phyloP scores from a whole-genome alignment of 805 yeast genomes.

The Lipomyces oligophaga region DNA sequence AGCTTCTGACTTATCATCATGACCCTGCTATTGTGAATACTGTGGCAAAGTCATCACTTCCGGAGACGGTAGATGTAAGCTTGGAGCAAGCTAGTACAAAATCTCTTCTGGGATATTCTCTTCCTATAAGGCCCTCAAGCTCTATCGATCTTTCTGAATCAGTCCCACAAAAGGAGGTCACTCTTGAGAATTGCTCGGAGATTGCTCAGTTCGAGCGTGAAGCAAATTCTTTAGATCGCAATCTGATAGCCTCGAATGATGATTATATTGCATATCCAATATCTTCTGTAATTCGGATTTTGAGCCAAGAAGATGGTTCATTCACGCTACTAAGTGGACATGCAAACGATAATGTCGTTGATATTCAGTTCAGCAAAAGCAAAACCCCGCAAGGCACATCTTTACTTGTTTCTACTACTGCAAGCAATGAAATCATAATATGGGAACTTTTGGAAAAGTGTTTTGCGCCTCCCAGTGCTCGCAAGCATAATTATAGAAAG shows the following conservation, averaged over 20 bases:
- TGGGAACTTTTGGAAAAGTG: slow-evolving; percentile 24
- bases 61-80: no score
- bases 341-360: slow-evolving; percentile 17
- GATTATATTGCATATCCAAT: slow-evolving; percentile 26
- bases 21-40: neutral
- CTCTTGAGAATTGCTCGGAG: neutral
- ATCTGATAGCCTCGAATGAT: slow-evolving; percentile 17
- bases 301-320: slow-evolving; percentile 25
- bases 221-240: slow-evolving; percentile 8
- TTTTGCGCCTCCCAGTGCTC: slow-evolving; percentile 9
- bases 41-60: neutral
- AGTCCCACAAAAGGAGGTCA: neutral
- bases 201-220: slow-evolving; percentile 23
- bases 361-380: slow-evolving; percentile 13
- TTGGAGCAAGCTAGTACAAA: no score
- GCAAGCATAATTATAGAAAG: slow-evolving; percentile 23
- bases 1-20: no score
- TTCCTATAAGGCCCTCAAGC: neutral
- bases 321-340: slow-evolving; percentile 20
- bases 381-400: slow-evolving; percentile 15
- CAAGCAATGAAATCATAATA: slow-evolving; percentile 23
- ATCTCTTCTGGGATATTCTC: neutral
- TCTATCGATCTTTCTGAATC: neutral
- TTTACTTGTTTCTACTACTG: slow-evolving; percentile 24
- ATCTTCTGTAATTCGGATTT: slow-evolving; percentile 17